Percentiles rank a stretch among this genome's conserved stretches.
phyloP scores from a whole-genome alignment of 106 monocot species.

The Alisma plantagoaquatica region DNA sequence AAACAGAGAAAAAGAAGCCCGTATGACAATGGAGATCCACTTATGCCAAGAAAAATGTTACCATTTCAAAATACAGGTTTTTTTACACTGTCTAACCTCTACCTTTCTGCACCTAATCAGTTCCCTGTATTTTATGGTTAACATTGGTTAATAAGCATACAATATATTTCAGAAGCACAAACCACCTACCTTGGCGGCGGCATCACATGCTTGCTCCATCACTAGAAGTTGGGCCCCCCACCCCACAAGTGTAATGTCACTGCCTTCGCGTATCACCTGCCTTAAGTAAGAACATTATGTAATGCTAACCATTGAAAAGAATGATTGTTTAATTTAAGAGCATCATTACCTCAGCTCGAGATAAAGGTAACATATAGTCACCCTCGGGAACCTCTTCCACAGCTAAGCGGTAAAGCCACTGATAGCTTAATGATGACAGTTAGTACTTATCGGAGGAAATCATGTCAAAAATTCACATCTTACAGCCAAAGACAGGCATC shows the following conservation, averaged over 20 bases:
- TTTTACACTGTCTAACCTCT: too few species aligned
- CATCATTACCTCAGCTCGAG: slow-evolving; percentile 71
- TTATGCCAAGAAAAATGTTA: too few species aligned
- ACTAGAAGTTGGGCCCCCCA: slow-evolving; percentile 95
- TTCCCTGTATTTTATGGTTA: too few species aligned
- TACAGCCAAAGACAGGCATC: not conserved
- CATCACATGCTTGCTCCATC: slow-evolving; percentile 86
- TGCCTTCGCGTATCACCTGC: slow-evolving; percentile 85
- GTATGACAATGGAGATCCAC: too few species aligned
- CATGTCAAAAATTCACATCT: not conserved
- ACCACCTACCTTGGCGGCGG: slow-evolving; percentile 64
- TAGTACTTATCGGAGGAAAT: not conserved
- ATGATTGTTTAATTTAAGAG: not conserved
- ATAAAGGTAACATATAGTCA: slow-evolving; percentile 93
- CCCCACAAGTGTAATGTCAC: slow-evolving; percentile 92
- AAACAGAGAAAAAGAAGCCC: too few species aligned
- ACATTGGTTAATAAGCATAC: too few species aligned
- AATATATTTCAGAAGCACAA: slow-evolving; percentile 6
- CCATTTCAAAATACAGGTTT: too few species aligned
- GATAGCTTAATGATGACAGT: not conserved
- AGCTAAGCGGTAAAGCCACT: slow-evolving; percentile 90
- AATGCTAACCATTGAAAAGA: not conserved
- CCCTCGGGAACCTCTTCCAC: slow-evolving; percentile 95
- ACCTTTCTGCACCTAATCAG: too few species aligned
- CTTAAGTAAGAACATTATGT: not conserved